Percentiles rank a stretch among this genome's conserved stretches.
Conservation (phyloP, 2,329 filamentous ascomycete species). For the Aspergillus quadricinctus region DNA sequence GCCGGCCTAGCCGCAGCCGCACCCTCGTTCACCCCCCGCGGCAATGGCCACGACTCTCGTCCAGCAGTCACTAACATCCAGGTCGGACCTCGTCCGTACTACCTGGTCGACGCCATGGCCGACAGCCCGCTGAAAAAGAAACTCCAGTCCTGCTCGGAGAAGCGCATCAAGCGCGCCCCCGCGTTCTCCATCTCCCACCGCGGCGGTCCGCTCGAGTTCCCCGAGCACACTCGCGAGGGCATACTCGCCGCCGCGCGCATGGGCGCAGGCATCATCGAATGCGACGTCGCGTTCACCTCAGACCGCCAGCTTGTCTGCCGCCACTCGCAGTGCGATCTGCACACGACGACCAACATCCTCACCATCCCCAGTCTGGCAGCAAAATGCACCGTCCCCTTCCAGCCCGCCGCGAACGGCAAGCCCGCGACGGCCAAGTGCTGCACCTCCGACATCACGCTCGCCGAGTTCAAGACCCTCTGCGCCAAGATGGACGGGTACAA, state of each 20-base stretch:
- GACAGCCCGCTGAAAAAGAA: slow-evolving; percentile 13
- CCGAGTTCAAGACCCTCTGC: slow-evolving; percentile 18
- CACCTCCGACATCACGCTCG: slow-evolving; percentile 16
- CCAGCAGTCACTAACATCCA: slow-evolving; percentile 15
- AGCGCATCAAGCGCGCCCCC: slow-evolving; percentile 11
- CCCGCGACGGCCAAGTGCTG: slow-evolving; percentile 14
- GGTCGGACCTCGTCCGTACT: slow-evolving; percentile 17
- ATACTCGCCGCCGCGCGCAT: slow-evolving; percentile 15
- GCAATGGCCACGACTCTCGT: background rate
- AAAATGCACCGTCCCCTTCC: slow-evolving; percentile 15
- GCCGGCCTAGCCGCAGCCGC: slow-evolving; percentile 11
- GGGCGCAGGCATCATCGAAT: slow-evolving; percentile 17
- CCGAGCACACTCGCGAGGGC: slow-evolving; percentile 15
- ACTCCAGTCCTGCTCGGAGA: slow-evolving; percentile 13
- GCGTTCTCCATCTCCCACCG: slow-evolving; percentile 17
- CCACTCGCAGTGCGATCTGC: slow-evolving; percentile 19
- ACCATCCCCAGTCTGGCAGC: slow-evolving; percentile 14
- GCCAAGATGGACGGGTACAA: slow-evolving; percentile 19
- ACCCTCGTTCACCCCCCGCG: slow-evolving; percentile 5
- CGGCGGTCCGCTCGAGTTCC: slow-evolving; percentile 15
- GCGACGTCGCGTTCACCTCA: slow-evolving; percentile 16
- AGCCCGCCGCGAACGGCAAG: slow-evolving; percentile 7
- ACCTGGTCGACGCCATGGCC: slow-evolving; percentile 16
- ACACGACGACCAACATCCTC: slow-evolving; percentile 19
- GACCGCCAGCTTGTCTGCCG: slow-evolving; percentile 17